These are phyloP conservation scores for Xylaria nigripes DNA, from an alignment of 495 filamentous ascomycete species.

Conservation along the genomic window DNA sequence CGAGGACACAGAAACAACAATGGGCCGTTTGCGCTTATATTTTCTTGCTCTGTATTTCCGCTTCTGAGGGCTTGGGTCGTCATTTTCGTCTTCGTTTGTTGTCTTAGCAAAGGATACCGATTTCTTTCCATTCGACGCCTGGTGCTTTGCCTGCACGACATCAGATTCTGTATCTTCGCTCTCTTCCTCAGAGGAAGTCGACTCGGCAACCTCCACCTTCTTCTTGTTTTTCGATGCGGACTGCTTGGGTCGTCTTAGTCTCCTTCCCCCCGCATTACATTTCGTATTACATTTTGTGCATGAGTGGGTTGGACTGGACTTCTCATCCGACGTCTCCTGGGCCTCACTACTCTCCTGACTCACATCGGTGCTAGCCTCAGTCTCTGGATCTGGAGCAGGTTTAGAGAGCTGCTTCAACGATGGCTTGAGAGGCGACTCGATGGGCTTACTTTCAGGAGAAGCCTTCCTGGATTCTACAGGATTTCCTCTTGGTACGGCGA, in stretches of 20 bases:
- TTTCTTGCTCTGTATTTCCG: neutral
- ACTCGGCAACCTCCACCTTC: neutral
- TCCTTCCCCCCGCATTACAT: slow-evolving; percentile 10
- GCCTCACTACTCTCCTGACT: slow-evolving; percentile 12
- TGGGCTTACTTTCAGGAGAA: slow-evolving; percentile 12
- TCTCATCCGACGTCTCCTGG: slow-evolving; percentile 7
- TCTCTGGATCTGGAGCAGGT: slow-evolving; percentile 4
- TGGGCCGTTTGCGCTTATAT: neutral
- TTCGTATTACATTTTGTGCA: slow-evolving; percentile 18
- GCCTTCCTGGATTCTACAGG: slow-evolving; percentile 14
- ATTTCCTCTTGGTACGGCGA: slow-evolving; percentile 30
- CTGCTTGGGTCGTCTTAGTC: slow-evolving; percentile 3
- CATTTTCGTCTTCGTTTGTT: neutral
- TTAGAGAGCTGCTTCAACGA: slow-evolving; percentile 15
- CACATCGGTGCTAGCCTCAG: slow-evolving; percentile 3
- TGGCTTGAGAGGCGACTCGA: slow-evolving; percentile 9
- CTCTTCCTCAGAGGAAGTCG: slow-evolving; percentile 3
- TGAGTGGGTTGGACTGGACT: slow-evolving; percentile 17
- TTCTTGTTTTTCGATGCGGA: slow-evolving; percentile 5
- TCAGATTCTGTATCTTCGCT: slow-evolving; percentile 7
- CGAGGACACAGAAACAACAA: slow-evolving; percentile 1
- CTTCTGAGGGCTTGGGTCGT: neutral
- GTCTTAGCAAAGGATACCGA: slow-evolving; percentile 5
- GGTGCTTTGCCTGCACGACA: slow-evolving; percentile 13
- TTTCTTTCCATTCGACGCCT: slow-evolving; percentile 11